A percentile compares a stretch with the other conserved stretches of the same genome.
These are phyloP conservation scores for Tuber magnatum DNA, from an alignment of 495 filamentous ascomycete genomes.

Conservation along the genomic window DNA sequence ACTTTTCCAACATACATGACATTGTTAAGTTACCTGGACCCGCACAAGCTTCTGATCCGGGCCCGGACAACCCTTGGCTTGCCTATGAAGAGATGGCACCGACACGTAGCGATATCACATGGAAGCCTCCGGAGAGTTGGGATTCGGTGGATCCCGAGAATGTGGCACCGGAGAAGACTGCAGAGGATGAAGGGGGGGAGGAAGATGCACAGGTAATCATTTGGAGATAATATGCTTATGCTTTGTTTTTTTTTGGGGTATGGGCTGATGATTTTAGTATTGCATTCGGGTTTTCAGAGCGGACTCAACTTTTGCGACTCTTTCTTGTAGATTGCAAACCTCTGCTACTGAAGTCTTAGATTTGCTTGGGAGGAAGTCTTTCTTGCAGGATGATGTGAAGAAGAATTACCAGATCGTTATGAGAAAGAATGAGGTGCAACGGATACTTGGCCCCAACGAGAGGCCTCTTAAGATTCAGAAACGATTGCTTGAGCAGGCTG, in stretches of 20 bases:
- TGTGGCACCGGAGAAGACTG: conserved; percentile 16
- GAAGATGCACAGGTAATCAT: conserved; percentile 34
- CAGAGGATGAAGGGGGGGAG: conserved; percentile 26
- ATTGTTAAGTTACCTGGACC: conserved; percentile 31
- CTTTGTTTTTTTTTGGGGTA: neutral
- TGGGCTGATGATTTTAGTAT: conserved; percentile 46
- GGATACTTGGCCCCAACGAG: conserved; percentile 70
- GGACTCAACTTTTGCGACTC: conserved; percentile 87
- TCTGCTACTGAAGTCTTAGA: conserved; percentile 76
- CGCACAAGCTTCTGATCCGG: conserved; percentile 23
- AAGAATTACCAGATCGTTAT: conserved; percentile 94
- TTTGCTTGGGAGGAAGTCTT: conserved; percentile 82
- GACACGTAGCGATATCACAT: conserved; percentile 27
- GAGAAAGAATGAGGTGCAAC: conserved; percentile 81
- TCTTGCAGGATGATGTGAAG: conserved; percentile 75
- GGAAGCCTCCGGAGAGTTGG: conserved; percentile 39
- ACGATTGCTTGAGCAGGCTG: conserved; percentile 80
- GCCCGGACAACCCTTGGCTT: conserved; percentile 18
- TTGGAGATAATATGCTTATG: neutral
- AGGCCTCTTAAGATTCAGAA: conserved; percentile 89
- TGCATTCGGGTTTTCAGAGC: conserved; percentile 93
- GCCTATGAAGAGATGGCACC: conserved; percentile 24
- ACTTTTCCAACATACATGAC: conserved; percentile 30
- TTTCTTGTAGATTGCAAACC: conserved; percentile 70
- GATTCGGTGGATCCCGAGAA: conserved; percentile 15